These are phyloP conservation scores for Penicillium fimorum DNA, from an alignment of 495 filamentous ascomycete species.

Conservation along the genomic window DNA sequence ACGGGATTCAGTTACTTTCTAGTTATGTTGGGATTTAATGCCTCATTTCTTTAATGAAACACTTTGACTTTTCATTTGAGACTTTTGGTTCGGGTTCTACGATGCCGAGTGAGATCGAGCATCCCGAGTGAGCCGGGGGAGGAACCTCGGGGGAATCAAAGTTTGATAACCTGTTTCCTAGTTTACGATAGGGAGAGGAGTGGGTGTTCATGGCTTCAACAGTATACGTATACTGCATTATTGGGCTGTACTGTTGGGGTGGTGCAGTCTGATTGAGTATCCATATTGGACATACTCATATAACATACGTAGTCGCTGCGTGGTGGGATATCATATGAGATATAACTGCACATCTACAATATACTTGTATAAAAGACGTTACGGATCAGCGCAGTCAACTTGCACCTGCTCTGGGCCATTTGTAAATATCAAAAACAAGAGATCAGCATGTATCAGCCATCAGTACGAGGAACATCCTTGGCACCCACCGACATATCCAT, in stretches of 20 bases:
- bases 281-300: background rate
- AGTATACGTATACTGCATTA: background rate
- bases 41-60: constrained; percentile 2
- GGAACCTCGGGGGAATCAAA: constrained; percentile 1
- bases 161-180: background rate
- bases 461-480: background rate
- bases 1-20: too few species aligned
- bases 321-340: background rate
- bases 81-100: background rate
- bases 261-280: background rate
- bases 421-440: constrained; percentile 2
- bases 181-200: background rate
- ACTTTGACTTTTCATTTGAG: background rate
- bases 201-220: background rate
- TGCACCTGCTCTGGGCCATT: background rate
- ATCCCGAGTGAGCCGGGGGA: constrained; percentile 9
- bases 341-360: background rate
- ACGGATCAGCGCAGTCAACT: background rate
- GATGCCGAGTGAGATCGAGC: constrained; percentile 10
- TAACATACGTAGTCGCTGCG: background rate
- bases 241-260: background rate
- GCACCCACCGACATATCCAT: background rate
- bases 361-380: background rate
- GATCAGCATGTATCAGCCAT: constrained; percentile 11
- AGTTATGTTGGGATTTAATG: constrained; percentile 7